Percentiles rank a stretch among this genome's conserved stretches.
phyloP scores from a whole-genome alignment of 169 alveolate species.

The Cryptosporidium tyzzeri region DNA sequence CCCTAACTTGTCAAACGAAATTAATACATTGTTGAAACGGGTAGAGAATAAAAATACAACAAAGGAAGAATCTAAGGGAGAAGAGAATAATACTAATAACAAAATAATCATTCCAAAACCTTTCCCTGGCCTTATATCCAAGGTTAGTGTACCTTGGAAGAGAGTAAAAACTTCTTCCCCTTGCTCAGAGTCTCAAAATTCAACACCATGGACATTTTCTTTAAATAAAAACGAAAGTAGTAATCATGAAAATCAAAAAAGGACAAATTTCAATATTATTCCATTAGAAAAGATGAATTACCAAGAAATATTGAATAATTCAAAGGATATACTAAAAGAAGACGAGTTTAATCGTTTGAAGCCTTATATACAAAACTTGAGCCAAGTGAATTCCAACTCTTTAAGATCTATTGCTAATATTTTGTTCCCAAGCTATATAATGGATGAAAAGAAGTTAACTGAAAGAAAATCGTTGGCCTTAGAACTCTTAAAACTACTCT shows the following conservation, averaged over 20 bases:
- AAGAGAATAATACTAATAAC: not conserved
- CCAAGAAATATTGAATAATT: not conserved
- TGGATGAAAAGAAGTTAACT: not conserved
- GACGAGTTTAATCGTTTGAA: constrained; percentile 22
- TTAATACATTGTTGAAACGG: constrained; percentile 23
- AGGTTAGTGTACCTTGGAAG: not conserved
- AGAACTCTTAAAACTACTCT: constrained; percentile 10
- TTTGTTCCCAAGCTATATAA: constrained; percentile 19
- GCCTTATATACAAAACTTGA: constrained; percentile 8
- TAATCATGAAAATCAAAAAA: constrained; percentile 12
- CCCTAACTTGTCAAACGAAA: constrained; percentile 25
- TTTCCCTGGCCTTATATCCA: constrained; percentile 4
- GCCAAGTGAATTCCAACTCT: constrained; percentile 8
- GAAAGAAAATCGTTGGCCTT: constrained; percentile 29
- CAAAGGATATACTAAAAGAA: constrained; percentile 12
- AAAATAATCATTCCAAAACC: not conserved
- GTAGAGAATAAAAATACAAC: not conserved
- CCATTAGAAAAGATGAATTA: not conserved
- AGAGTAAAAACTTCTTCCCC: constrained; percentile 6
- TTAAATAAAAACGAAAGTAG: not conserved
- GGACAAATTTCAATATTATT: constrained; percentile 3
- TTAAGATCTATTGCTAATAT: constrained; percentile 3
- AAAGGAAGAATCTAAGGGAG: not conserved
- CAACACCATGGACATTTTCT: not conserved
- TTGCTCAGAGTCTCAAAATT: not conserved